These are phyloP conservation scores for Salix purpurea DNA, from an alignment of 345 rosid genomes.

Conservation along the genomic window DNA sequence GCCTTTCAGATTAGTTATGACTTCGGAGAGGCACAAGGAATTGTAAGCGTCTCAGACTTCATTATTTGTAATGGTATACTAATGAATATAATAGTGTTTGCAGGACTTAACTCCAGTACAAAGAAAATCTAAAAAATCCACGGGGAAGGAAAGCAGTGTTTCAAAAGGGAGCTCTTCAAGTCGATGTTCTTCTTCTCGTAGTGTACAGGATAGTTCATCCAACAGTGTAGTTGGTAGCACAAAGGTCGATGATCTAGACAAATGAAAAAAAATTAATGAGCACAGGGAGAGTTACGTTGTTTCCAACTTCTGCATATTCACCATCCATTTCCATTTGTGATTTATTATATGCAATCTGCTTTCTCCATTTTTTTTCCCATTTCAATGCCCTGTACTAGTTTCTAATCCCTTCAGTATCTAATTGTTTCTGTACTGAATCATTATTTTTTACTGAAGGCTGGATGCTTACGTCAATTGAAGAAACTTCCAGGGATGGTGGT, in stretches of 20 bases:
- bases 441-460: neutral
- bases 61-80: neutral
- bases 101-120: constrained; percentile 53
- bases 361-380: neutral
- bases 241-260: constrained; percentile 28
- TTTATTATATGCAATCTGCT: neutral
- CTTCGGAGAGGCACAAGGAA: neutral
- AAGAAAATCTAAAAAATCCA: constrained; percentile 42
- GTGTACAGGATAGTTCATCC: constrained; percentile 71
- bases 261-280: constrained; percentile 4
- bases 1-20: constrained; percentile 4
- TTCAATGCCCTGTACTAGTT: neutral
- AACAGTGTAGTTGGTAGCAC: constrained; percentile 56
- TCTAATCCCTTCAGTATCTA: neutral
- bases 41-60: neutral
- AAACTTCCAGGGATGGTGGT: neutral
- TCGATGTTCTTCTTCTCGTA: constrained; percentile 65
- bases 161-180: constrained; percentile 56
- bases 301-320: neutral
- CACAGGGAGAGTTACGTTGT: constrained; percentile 5
- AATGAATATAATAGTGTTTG: constrained; percentile 8
- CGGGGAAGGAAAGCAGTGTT: constrained; percentile 37
- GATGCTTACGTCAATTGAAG: neutral
- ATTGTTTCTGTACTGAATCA: neutral
- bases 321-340: neutral